Base-by-base conservation (phyloP, 768 basidiomycete genomes). In the Amanita pallidorosea region DNA sequence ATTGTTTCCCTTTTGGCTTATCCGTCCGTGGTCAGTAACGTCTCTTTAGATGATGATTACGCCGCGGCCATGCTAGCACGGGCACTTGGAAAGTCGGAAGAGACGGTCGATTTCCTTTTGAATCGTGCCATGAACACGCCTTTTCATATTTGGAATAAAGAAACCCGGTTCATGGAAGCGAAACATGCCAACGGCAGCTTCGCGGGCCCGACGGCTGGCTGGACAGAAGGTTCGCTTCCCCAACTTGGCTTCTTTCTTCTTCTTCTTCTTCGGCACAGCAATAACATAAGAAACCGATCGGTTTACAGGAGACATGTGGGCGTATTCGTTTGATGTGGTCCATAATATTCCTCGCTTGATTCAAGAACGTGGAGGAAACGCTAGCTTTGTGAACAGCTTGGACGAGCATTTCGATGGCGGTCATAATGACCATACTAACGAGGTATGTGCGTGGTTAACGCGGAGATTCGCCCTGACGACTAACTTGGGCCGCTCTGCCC, bases 151-250 rank as follows among this genome's bases (percentile, higher is more conserved):
- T 92, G 76, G 68, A 91, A 90, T 57, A 52, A 69, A 11, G 67
- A 66, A 1, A 87, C 83, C 0, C 83, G 84, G 1, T 90, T 90
- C 60, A 88, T 92, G 84, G 86, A 90, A 58, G 88, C 86, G 1
- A 72, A 83, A 43, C 80, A 83, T 50, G 70, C 71, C 12, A 72
- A 76, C 57, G 87, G 87, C 0, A 64, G 70, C 9, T 89, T 83
- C 82, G 87, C 87, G 3, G 85, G 89, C 7, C 72, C 74, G 7
- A 72, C 77, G 53, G 71, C 65, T 11, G 88, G 88, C 0, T 92
- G 86, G 84, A 91, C 88, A 1, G 88, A 92, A 63, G 89, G 88
- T 71, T 18, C 2, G 61, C 38, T 8, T 22, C 18, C n/a, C 20
- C 9, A 18, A n/a, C 11, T 29, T 13, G 11, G 7, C 25, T 8